Percentiles rank a stretch among this genome's conserved stretches.
Conservation (phyloP, 345 rosid species). For the Eucalyptus curtisii region DNA sequence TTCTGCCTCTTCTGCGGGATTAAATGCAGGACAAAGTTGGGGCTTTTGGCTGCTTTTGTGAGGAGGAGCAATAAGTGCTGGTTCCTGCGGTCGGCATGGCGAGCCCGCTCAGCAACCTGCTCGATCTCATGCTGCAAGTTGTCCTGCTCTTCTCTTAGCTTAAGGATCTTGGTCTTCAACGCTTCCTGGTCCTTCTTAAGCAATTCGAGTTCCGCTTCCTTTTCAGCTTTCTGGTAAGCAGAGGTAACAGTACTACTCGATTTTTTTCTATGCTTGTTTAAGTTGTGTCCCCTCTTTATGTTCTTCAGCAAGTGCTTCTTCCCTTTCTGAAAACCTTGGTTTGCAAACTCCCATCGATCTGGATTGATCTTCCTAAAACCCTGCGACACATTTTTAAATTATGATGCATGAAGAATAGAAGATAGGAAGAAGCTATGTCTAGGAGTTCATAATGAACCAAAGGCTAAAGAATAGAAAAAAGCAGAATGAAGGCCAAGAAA, state of each 20-base stretch:
- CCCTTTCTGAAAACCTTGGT: conserved; percentile 34
- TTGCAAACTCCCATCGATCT: conserved; percentile 58
- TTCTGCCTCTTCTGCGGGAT: conserved; percentile 23
- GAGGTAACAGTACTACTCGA: background rate
- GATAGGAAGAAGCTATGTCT: background rate
- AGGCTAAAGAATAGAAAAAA: background rate
- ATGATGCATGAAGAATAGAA: background rate
- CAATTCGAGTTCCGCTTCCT: conserved; percentile 7
- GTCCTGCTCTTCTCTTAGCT: conserved; percentile 24
- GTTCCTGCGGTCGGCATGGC: conserved; percentile 24
- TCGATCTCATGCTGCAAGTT: conserved; percentile 15
- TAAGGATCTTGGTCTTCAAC: conserved; percentile 27
- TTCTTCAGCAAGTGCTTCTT: conserved; percentile 44
- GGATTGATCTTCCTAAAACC: conserved; percentile 19
- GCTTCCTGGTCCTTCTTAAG: background rate
- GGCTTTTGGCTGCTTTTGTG: conserved; percentile 18
- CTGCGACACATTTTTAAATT: background rate
- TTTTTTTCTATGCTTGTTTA: background rate
- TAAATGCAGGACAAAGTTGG: conserved; percentile 25
- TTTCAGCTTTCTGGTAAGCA: background rate
- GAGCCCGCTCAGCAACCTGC: conserved; percentile 22
- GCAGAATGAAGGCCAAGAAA: background rate
- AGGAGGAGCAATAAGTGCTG: conserved; percentile 36
- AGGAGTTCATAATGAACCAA: background rate
- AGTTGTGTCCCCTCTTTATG: conserved; percentile 14